Evolutionary conservation across 495 filamentous ascomycete species (phyloP).

Genomic region (Penicillium riverlandense): DNA sequence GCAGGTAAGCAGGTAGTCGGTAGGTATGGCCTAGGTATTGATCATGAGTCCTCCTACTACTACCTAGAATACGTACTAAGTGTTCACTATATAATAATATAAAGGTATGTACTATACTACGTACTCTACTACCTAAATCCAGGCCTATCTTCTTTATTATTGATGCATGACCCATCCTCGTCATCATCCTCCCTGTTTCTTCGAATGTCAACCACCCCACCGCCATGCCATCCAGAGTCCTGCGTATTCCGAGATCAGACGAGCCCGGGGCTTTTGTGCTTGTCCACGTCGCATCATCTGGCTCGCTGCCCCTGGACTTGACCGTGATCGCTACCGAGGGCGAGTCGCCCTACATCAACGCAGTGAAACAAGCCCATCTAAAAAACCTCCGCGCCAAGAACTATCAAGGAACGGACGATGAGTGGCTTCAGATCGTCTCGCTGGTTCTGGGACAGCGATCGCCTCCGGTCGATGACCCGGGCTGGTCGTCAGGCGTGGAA

Average conservation of each 20-base stretch:
- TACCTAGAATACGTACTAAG: no score
- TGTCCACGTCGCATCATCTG: slow-evolving; percentile 44
- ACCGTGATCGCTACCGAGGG: slow-evolving; percentile 65
- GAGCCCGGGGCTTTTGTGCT: slow-evolving; percentile 48
- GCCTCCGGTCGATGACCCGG: slow-evolving; percentile 3
- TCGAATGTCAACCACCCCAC: neutral
- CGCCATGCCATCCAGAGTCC: slow-evolving; percentile 21
- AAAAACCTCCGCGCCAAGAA: slow-evolving; percentile 43
- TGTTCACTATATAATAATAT: no score
- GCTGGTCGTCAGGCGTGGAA: slow-evolving; percentile 23
- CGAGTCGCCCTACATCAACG: slow-evolving; percentile 48
- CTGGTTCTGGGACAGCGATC: slow-evolving; percentile 20
- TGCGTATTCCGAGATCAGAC: slow-evolving; percentile 50
- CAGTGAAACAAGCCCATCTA: slow-evolving; percentile 42
- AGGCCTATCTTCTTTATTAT: no score
- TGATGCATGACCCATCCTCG: no score
- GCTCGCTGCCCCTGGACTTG: slow-evolving; percentile 46
- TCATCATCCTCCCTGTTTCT: neutral
- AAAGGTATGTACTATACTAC: no score
- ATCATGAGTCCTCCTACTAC: no score
- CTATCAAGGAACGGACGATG: slow-evolving; percentile 44
- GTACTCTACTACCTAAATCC: no score
- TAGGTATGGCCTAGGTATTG: neutral
- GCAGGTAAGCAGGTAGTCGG: neutral
- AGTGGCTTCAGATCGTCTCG: slow-evolving; percentile 49